Percentiles rank a stretch among this genome's conserved stretches.
Evolutionary conservation across 1,284 basidiomycete species (phyloP).

Genomic region (Sanghuangporus baumii): DNA sequence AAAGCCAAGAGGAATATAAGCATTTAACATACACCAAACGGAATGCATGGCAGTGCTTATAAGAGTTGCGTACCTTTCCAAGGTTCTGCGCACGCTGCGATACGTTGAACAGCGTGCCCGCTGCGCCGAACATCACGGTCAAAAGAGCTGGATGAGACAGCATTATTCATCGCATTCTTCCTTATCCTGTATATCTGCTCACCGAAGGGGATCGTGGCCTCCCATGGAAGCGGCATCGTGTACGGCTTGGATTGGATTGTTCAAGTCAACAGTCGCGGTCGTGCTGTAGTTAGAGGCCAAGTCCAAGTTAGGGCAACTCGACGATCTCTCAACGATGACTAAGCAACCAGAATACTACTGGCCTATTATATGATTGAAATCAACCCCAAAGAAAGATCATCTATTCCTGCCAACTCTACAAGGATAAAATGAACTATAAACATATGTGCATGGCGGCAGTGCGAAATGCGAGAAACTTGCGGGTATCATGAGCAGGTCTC

Average conservation of each 20-base stretch:
- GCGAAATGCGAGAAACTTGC: not conserved
- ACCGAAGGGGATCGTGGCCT: slow-evolving; percentile 94
- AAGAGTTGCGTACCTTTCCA: slow-evolving; percentile 60
- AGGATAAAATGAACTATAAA: not conserved
- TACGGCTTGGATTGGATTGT: not conserved
- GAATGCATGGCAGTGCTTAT: not conserved
- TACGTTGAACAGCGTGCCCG: slow-evolving; percentile 79
- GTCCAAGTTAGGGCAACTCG: not conserved
- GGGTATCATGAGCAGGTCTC: not conserved
- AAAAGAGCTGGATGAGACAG: slow-evolving; percentile 56
- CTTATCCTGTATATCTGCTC: slow-evolving; percentile 19
- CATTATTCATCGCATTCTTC: not conserved
- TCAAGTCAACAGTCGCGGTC: not conserved
- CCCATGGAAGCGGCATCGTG: slow-evolving; percentile 88
- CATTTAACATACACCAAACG: not conserved
- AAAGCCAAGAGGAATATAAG: not conserved
- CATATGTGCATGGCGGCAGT: not conserved
- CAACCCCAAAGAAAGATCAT: not conserved
- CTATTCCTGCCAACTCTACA: not conserved
- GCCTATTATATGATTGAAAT: not conserved
- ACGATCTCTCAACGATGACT: not conserved
- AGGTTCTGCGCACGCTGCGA: slow-evolving; percentile 78
- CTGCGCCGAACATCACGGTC: slow-evolving; percentile 83
- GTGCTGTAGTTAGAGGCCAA: not conserved
- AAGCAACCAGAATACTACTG: not conserved